Conservation (phyloP, 441 rosid genomes). For the Mallotus japonicus region DNA sequence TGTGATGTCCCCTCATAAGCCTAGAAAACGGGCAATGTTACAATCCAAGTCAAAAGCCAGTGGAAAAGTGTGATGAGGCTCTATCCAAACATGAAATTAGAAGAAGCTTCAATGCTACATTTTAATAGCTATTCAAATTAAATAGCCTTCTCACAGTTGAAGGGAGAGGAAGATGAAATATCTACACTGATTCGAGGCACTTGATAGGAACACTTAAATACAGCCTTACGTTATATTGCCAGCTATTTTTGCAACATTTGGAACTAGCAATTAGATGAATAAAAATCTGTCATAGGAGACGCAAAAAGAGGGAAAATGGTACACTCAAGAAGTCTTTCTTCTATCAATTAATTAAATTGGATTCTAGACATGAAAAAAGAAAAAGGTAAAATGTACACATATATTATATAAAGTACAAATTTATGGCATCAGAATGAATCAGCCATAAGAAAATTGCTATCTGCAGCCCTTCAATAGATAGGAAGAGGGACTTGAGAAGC, state of each 20-base stretch:
- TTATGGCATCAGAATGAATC: constrained; percentile 9
- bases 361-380: background rate
- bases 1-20: too few species aligned
- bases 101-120: too few species aligned
- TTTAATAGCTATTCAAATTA: too few species aligned
- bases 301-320: background rate
- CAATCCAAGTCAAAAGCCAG: too few species aligned
- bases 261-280: background rate
- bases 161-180: too few species aligned
- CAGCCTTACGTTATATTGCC: too few species aligned
- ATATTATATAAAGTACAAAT: constrained; percentile 31
- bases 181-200: background rate
- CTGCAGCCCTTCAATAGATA: constrained; percentile 87
- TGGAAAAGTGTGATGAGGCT: too few species aligned
- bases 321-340: background rate
- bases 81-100: too few species aligned
- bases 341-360: constrained; percentile 12
- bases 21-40: too few species aligned
- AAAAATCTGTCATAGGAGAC: background rate
- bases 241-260: too few species aligned
- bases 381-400: background rate
- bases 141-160: too few species aligned
- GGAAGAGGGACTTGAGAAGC: constrained; percentile 70
- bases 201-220: background rate
- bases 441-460: constrained; percentile 32